Percentiles rank a stretch among this genome's conserved stretches.
Conservation (phyloP, 345 rosid species). For the Rhizophora mangle region DNA sequence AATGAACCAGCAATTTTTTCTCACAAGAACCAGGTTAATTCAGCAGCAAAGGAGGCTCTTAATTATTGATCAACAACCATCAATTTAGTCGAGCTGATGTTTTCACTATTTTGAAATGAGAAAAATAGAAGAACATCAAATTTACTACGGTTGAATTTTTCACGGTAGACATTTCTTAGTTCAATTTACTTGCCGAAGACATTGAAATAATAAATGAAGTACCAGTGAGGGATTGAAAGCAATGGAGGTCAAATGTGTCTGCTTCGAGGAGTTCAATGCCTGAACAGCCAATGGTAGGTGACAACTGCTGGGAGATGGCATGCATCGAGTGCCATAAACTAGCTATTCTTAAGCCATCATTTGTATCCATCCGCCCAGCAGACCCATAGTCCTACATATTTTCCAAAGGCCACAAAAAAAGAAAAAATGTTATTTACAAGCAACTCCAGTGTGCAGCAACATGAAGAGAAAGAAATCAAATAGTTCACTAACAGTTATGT, state of each 20-base stretch:
- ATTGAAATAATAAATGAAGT: background rate
- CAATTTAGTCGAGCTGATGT: no score
- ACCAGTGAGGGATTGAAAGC: slow-evolving; percentile 97
- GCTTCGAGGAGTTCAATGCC: slow-evolving; percentile 97
- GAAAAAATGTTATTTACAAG: background rate
- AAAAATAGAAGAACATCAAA: no score
- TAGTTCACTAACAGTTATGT: no score
- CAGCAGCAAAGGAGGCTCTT: no score
- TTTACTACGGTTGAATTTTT: no score
- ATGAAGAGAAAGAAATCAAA: background rate
- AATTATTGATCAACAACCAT: no score
- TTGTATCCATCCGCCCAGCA: slow-evolving; percentile 92
- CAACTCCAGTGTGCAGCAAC: background rate
- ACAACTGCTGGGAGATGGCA: slow-evolving; percentile 97
- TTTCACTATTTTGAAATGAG: no score
- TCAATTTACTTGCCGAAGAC: no score
- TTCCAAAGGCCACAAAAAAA: background rate
- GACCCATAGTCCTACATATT: slow-evolving; percentile 78
- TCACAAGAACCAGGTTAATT: no score
- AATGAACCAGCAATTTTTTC: no score
- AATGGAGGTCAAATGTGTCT: slow-evolving; percentile 90
- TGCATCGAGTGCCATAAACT: slow-evolving; percentile 99
- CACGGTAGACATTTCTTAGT: no score
- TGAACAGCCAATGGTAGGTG: slow-evolving; percentile 79
- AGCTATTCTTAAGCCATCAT: slow-evolving; percentile 97